Evolutionary conservation across 2,329 filamentous ascomycete species (phyloP).

Genomic region (Penicillium sp.): DNA sequence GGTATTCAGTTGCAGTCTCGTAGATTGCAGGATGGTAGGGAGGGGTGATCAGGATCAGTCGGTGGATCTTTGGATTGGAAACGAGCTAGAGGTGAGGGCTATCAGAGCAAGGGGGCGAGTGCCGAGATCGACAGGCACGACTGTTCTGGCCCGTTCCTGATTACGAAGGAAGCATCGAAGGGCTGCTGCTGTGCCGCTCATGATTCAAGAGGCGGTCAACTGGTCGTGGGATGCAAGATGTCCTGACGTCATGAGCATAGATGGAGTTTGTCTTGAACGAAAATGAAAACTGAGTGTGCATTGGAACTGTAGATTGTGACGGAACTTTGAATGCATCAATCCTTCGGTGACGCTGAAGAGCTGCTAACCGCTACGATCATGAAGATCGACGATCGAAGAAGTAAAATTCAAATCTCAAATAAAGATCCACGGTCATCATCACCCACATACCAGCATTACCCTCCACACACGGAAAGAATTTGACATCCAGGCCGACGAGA

Average conservation of each 20-base stretch:
- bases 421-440: not conserved
- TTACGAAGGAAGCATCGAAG: not conserved
- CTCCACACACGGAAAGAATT: not conserved
- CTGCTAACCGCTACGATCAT: too few relatives aligned
- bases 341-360: too few relatives aligned
- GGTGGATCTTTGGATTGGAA: not conserved
- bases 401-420: too few relatives aligned
- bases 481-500: not conserved
- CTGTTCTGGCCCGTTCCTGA: not conserved
- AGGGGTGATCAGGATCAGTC: conserved; percentile 6
- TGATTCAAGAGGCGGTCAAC: conserved; percentile 1
- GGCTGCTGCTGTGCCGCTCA: not conserved
- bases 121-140: conserved; percentile 15
- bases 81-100: conserved; percentile 20
- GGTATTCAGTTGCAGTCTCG: not conserved
- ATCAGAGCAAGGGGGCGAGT: not conserved
- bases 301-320: too few relatives aligned
- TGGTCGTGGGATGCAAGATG: not conserved
- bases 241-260: not conserved
- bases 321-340: too few relatives aligned
- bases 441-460: too few relatives aligned
- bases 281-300: too few relatives aligned
- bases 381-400: too few relatives aligned
- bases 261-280: too few relatives aligned
- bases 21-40: not conserved